Evolutionary conservation across 129 eudicot species (phyloP).

Genomic region (Tagetes erecta): DNA sequence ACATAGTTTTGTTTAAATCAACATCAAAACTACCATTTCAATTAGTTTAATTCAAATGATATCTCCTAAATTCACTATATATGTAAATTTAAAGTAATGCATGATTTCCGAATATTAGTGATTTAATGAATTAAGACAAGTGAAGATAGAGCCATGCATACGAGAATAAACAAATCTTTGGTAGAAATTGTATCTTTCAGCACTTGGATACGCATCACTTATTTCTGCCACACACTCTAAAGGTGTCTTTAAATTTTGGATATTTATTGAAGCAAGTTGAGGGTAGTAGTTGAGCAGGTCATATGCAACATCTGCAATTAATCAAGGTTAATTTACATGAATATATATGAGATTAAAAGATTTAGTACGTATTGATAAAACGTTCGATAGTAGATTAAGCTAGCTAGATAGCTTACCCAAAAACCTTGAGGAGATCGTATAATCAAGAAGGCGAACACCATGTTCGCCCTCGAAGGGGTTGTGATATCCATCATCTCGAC

Average conservation of each 20-base stretch:
- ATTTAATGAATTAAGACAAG: background rate
- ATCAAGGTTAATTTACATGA: too few species aligned
- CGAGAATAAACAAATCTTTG: conserved; percentile 29
- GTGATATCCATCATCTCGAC: background rate
- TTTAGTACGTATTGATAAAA: too few species aligned
- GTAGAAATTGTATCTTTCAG: conserved; percentile 16
- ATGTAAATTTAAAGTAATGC: too few species aligned
- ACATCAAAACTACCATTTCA: too few species aligned
- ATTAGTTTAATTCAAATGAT: too few species aligned
- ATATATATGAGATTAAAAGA: too few species aligned
- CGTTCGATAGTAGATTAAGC: background rate
- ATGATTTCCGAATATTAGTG: too few species aligned
- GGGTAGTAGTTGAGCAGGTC: conserved; percentile 27
- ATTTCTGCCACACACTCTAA: conserved; percentile 14
- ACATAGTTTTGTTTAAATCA: too few species aligned
- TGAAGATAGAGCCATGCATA: background rate
- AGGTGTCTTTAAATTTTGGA: background rate
- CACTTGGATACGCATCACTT: conserved; percentile 22
- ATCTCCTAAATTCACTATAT: too few species aligned
- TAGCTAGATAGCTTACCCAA: conserved; percentile 2
- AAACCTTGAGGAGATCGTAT: background rate
- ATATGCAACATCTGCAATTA: conserved; percentile 29
- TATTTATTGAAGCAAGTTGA: conserved; percentile 5
- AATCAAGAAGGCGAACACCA: conserved; percentile 16
- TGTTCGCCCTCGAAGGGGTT: conserved; percentile 23